Evolutionary conservation across 495 filamentous ascomycete species (phyloP).

Genomic region (Aspergillus heteromorphus): DNA sequence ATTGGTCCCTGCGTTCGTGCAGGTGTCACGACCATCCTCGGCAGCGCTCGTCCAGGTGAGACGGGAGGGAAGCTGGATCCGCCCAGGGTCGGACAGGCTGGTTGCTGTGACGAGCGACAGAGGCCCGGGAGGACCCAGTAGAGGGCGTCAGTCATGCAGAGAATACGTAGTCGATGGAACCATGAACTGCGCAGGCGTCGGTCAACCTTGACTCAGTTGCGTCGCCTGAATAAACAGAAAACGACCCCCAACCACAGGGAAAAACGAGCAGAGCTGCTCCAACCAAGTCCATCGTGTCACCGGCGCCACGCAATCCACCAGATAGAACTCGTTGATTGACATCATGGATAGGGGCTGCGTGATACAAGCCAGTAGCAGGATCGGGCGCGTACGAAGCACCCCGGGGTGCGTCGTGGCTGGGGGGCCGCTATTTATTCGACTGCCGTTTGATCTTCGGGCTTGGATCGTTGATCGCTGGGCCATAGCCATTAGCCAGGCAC

Average conservation of each 20-base stretch:
- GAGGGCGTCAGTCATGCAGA: not conserved
- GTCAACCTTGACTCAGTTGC: not conserved
- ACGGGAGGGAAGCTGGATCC: slow-evolving; percentile 1
- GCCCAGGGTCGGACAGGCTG: not conserved
- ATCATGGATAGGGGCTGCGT: not conserved
- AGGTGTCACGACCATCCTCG: slow-evolving; percentile 10
- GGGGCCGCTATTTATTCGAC: too few species aligned
- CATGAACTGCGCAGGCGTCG: not conserved
- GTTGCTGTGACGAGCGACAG: not conserved
- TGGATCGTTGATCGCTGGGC: too few species aligned
- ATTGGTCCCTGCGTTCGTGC: slow-evolving; percentile 9
- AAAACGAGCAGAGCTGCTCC: not conserved
- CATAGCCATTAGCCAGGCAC: not conserved
- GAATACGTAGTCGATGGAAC: too few species aligned
- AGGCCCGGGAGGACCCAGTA: too few species aligned
- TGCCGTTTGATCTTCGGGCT: too few species aligned
- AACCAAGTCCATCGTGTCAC: not conserved
- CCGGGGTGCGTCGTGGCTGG: too few species aligned
- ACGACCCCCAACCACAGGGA: not conserved
- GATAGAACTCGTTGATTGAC: not conserved
- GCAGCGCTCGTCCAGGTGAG: not conserved
- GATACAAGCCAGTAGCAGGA: not conserved
- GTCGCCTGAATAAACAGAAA: not conserved
- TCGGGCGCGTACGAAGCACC: too few species aligned
- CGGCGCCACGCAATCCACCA: not conserved